A percentile compares a stretch with the other conserved stretches of the same genome.
Conservation (phyloP, 2,329 filamentous ascomycete genomes). For the Fusarium decemcellulare region DNA sequence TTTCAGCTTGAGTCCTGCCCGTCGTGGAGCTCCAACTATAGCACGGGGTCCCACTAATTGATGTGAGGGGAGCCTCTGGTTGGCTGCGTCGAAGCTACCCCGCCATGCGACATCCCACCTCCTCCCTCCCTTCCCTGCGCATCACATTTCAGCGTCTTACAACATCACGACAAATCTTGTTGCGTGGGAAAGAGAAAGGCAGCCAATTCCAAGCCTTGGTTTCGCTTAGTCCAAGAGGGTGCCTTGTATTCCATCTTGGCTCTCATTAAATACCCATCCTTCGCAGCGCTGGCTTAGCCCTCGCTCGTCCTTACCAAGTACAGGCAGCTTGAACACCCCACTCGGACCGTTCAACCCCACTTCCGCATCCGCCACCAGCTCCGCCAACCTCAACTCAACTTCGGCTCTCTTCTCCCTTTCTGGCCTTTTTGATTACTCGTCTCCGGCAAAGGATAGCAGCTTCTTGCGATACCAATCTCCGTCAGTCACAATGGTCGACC, state of each 20-base stretch:
- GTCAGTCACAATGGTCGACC: conserved; percentile 76
- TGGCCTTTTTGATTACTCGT: background rate
- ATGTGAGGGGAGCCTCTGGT: background rate
- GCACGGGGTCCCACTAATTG: conserved; percentile 21
- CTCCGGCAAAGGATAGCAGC: background rate
- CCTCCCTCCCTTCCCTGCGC: conserved; percentile 1
- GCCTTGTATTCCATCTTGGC: background rate
- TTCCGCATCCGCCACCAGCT: conserved; percentile 21
- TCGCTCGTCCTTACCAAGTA: background rate
- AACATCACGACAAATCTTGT: conserved; percentile 11
- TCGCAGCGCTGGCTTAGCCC: background rate
- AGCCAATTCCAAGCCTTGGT: background rate
- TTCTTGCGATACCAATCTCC: background rate
- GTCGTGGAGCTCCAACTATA: conserved; percentile 27
- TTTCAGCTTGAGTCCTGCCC: conserved; percentile 35
- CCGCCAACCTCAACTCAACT: conserved; percentile 8
- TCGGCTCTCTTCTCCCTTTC: conserved; percentile 4
- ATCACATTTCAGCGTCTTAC: conserved; percentile 11
- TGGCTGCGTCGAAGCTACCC: conserved; percentile 36
- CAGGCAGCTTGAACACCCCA: conserved; percentile 25
- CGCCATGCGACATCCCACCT: conserved; percentile 34
- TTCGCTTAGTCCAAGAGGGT: too few relatives aligned
- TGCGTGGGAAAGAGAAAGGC: background rate
- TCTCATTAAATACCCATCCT: background rate
- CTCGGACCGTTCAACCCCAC: conserved; percentile 40